Evolutionary conservation across 179 eudicot genomes (phyloP), one percentile per base, ranked within the genome.

Genomic region (Silene coronaria): DNA sequence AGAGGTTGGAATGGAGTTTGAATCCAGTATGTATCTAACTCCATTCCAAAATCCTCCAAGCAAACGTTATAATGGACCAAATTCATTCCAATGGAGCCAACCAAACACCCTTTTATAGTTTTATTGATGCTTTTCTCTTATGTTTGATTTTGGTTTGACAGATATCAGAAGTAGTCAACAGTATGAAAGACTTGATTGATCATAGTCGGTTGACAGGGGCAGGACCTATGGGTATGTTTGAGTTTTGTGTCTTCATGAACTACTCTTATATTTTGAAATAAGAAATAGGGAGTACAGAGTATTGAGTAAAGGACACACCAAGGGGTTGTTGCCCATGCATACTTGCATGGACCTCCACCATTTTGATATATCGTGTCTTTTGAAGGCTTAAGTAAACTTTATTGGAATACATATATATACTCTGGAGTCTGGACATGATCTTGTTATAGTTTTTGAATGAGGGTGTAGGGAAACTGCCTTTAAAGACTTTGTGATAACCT

Each of bases 151-250:
- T 78, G 16, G 65, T 53, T 73, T 82, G 81, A 82, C 93, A 95
- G 99, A 95, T 92, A 83, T 91, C 99, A 38, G 99, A 95, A 85
- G 99, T 95, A 58, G 97, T 95, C 46, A 95, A 95, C 81, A 95
- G 99, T 75, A 93, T 96, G 99, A 96, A 89, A 77, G 99, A 96
- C 87, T 85, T 96, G 86, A 96, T 96, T 70, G 99, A 95, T 81
- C 89, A 89, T 77, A 90, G 97, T 84, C 84, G 93, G 75, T 78
- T 85, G 72, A 91, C 92, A 60, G 85, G 90, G 75, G 82, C 85
- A 26, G 99, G 99, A 73, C 97, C 99, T 27, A 92, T 92, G 95
- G 97, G 99, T 95, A 87, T 86, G 95, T 78, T 73, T 80, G 28
- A 19, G 13, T 24, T 71, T 19, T 32, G 13, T 55, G 63, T 57